phyloP scores from a whole-genome alignment of 345 rosid species.

The Noccaea caerulescens region DNA sequence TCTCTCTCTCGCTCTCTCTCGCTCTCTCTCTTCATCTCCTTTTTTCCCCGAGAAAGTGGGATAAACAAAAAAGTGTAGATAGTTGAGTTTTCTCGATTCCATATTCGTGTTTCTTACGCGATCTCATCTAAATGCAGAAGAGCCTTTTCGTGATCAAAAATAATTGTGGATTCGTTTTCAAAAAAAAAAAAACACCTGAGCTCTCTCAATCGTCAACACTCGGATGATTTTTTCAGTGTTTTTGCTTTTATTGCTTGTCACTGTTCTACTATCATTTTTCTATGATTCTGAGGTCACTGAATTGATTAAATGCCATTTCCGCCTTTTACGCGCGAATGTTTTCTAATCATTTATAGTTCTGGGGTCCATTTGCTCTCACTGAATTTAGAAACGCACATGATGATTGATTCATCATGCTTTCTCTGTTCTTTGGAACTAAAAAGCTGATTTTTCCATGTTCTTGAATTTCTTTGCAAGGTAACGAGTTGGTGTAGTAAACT shows the following conservation, averaged over 20 bases:
- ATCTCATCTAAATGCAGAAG: constrained; percentile 18
- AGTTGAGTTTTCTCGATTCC: constrained; percentile 19
- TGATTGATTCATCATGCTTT: not conserved
- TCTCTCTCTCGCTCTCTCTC: not conserved
- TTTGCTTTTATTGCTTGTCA: constrained; percentile 27
- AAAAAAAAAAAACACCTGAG: not conserved
- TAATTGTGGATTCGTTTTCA: not conserved
- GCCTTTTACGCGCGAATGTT: constrained; percentile 26
- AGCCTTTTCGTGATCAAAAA: not conserved
- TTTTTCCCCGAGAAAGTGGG: constrained; percentile 22
- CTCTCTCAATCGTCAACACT: not conserved
- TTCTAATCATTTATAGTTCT: constrained; percentile 11
- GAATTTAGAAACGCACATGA: not conserved
- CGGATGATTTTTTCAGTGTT: constrained; percentile 1
- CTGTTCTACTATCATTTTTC: constrained; percentile 4
- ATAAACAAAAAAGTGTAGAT: not conserved
- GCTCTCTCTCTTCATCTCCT: not conserved
- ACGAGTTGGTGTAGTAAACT: constrained; percentile 2
- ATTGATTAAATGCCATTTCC: constrained; percentile 6
- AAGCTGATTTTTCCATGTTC: not conserved
- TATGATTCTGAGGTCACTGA: constrained; percentile 3
- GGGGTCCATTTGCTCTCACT: constrained; percentile 35
- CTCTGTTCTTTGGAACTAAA: not conserved
- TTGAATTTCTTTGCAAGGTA: constrained; percentile 23
- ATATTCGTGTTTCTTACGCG: not conserved